These are phyloP conservation scores for Cladochytrium tenue DNA, from an alignment of 371 early-diverging fungal species.

Conservation along the genomic window DNA sequence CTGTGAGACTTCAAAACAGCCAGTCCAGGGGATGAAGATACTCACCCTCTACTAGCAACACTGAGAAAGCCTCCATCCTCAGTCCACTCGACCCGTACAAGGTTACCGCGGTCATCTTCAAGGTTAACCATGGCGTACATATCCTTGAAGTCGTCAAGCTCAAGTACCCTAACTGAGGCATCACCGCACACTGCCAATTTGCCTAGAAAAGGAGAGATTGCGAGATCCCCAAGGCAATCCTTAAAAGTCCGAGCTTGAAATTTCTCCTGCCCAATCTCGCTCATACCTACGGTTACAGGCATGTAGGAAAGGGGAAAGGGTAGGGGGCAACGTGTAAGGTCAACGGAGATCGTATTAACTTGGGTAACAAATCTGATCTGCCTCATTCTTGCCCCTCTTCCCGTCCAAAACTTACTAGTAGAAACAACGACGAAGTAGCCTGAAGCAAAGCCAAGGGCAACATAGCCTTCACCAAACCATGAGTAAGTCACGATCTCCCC, in stretches of 20 bases:
- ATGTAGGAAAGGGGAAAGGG: neutral
- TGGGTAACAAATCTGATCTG: too few species aligned
- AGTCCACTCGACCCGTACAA: slow-evolving; percentile 40
- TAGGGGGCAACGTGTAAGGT: neutral
- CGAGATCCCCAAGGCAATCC: slow-evolving; percentile 32
- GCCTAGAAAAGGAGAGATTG: slow-evolving; percentile 32
- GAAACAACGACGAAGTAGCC: slow-evolving; percentile 48
- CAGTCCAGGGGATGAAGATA: slow-evolving; percentile 4
- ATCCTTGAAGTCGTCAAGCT: slow-evolving; percentile 47
- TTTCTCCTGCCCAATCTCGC: slow-evolving; percentile 46
- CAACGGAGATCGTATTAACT: too few species aligned
- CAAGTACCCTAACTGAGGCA: slow-evolving; percentile 43
- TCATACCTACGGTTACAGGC: slow-evolving; percentile 20
- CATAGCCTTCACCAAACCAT: slow-evolving; percentile 46
- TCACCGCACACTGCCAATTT: slow-evolving; percentile 49
- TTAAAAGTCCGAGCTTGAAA: slow-evolving; percentile 40
- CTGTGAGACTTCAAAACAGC: neutral
- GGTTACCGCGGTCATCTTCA: slow-evolving; percentile 43
- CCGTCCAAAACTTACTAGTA: slow-evolving; percentile 44
- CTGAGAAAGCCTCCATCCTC: slow-evolving; percentile 51
- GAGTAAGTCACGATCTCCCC: slow-evolving; percentile 42
- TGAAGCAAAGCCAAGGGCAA: slow-evolving; percentile 45
- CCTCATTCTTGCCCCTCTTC: too few species aligned
- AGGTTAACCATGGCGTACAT: slow-evolving; percentile 38
- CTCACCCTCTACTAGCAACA: slow-evolving; percentile 37